Base-by-base conservation (phyloP, 768 basidiomycete species). In the Podaxis sp. region DNA sequence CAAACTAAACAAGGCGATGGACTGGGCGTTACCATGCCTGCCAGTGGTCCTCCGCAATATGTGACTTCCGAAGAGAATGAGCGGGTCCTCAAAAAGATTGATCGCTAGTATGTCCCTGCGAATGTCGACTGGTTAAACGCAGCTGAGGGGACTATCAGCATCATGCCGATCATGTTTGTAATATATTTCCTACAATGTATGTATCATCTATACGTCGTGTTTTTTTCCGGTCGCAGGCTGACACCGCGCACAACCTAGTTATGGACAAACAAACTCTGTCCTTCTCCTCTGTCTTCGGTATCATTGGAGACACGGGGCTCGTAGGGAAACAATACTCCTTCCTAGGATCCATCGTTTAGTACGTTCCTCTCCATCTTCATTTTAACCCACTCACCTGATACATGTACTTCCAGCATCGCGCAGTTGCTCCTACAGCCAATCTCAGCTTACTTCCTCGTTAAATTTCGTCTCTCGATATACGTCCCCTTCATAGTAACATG, bases 231-330 rank as follows among this genome's bases (percentile, higher is more conserved):
- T 13, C 6, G 19, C 59, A 15, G 61, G 1, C 4, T 19, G 29
- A 29, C 22, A 22, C 33, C 8, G 0, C 33, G 33, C 46, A 25
- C 46, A 33, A 37, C 33, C 3, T 55, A 74, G 73, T 66, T 40
- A 70, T 75, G 73, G 75, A 76, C 65, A 76, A 76, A 55, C 73
- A 74, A 58, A 71, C 72, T 7, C 69, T 76, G 1, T 61, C 74
- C 2, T 67, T 75, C 52, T 67, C 73, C 8, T 76, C 75, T 9
- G 74, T 76, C 25, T 76, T 75, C 55, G 74, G 75, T 1, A 70
- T 76, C 24, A 65, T 69, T 51, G 57, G 55, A 15, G 72, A 75
- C 38, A 65, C 74, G 1, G 63, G 71, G 19, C 71, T 76, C 3
- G 64, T 68, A 24, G 74, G 74, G 25, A 68, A 71, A 29, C 70